Conservation (phyloP, 495 filamentous ascomycete species). For the Entonaema liquescens region DNA sequence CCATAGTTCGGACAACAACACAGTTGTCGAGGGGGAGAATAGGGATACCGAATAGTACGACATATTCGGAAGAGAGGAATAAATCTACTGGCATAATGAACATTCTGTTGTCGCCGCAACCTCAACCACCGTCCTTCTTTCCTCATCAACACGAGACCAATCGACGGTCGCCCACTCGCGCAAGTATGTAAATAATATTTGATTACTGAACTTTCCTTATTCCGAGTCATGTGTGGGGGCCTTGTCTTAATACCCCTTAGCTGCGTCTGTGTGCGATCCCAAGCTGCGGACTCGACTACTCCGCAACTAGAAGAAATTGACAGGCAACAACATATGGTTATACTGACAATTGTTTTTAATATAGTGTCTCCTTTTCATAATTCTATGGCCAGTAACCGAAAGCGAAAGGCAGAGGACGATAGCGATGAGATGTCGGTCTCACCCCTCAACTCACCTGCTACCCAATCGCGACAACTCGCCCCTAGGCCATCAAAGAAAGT, state of each 20-base stretch:
- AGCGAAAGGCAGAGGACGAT: constrained; percentile 91
- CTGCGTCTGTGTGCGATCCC: neutral
- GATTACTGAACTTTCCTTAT: constrained; percentile 8
- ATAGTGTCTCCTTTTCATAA: constrained; percentile 67
- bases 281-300: constrained; percentile 10
- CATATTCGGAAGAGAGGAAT: neutral
- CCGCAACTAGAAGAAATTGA: constrained; percentile 2
- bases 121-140: constrained; percentile 75
- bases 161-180: constrained; percentile 74
- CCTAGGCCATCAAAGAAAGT: constrained; percentile 66
- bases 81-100: constrained; percentile 55
- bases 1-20: neutral
- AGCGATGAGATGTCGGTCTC: constrained; percentile 90
- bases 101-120: constrained; percentile 61
- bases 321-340: constrained; percentile 25
- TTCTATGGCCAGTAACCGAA: constrained; percentile 66
- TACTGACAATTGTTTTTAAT: constrained; percentile 34
- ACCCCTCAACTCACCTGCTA: constrained; percentile 79
- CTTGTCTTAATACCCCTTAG: neutral
- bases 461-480: constrained; percentile 67
- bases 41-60: constrained; percentile 1
- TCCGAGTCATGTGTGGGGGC: constrained; percentile 10
- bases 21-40: neutral
- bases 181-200: constrained; percentile 60
- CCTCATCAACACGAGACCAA: constrained; percentile 77